phyloP scores from a whole-genome alignment of 2,329 filamentous ascomycete genomes.

The Diaporthe citriasiana region DNA sequence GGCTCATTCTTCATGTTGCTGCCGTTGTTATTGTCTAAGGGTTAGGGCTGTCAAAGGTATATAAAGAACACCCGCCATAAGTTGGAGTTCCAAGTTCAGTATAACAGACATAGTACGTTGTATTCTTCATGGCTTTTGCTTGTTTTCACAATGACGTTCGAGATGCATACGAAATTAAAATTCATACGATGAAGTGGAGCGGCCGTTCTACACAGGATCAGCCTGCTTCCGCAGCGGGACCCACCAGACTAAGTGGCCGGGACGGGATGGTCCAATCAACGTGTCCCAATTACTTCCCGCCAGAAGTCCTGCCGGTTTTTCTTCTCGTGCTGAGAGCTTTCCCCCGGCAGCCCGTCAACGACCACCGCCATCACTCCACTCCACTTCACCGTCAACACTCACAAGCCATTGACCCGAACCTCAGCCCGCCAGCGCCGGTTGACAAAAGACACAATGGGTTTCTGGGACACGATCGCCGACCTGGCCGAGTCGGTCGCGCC shows the following conservation, averaged over 20 bases:
- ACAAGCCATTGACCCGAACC: slow-evolving; percentile 50
- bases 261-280: slow-evolving; percentile 59
- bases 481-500: slow-evolving; percentile 75
- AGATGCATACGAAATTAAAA: no score
- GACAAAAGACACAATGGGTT: slow-evolving; percentile 67
- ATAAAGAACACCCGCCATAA: not conserved
- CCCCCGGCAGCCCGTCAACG: slow-evolving; percentile 54
- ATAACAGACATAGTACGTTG: not conserved
- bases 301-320: slow-evolving; percentile 52
- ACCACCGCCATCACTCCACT: slow-evolving; percentile 48
- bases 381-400: slow-evolving; percentile 47
- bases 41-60: slow-evolving; percentile 29
- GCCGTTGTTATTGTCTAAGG: not conserved
- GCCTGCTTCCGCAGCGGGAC: slow-evolving; percentile 3
- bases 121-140: not conserved
- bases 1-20: not conserved
- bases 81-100: not conserved
- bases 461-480: slow-evolving; percentile 76
- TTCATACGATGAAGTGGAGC: not conserved
- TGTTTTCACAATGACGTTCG: no score
- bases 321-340: slow-evolving; percentile 55
- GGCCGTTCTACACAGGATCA: not conserved
- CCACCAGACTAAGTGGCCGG: slow-evolving; percentile 2
- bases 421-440: slow-evolving; percentile 54
- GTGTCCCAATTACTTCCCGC: slow-evolving; percentile 57